These are phyloP conservation scores for Lasiodiplodia hormozganensis DNA, from an alignment of 2,329 filamentous ascomycete genomes.

Conservation along the genomic window DNA sequence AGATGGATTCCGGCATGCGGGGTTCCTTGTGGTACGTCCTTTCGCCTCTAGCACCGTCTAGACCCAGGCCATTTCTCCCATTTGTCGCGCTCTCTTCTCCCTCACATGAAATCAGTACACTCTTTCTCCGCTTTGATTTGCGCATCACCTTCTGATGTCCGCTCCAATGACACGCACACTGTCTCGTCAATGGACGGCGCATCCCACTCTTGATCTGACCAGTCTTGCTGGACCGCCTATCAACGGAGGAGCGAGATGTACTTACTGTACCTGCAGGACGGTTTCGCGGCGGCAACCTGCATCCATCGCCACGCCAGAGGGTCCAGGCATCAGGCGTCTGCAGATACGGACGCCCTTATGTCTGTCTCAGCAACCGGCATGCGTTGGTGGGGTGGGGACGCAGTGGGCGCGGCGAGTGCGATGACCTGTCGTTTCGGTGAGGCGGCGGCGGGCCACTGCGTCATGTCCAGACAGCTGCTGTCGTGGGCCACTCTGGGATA, in stretches of 20 bases:
- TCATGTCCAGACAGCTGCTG: constrained; percentile 12
- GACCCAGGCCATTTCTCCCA: background rate
- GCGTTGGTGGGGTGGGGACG: constrained; percentile 13
- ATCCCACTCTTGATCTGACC: constrained; percentile 4
- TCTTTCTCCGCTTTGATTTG: constrained; percentile 7
- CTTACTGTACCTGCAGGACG: constrained; percentile 8
- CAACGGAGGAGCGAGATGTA: background rate
- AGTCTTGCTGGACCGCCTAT: background rate
- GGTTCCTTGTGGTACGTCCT: background rate
- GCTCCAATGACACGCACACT: constrained; percentile 2
- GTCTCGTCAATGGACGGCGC: background rate
- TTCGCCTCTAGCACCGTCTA: background rate
- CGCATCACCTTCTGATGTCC: background rate
- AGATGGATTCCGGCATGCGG: background rate
- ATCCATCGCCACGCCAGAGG: background rate
- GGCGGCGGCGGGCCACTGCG: constrained; percentile 17
- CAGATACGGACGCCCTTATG: constrained; percentile 21
- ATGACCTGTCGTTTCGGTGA: constrained; percentile 25
- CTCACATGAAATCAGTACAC: constrained; percentile 9
- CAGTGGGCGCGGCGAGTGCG: background rate
- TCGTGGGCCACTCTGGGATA: constrained; percentile 25
- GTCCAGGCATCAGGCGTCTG: constrained; percentile 5
- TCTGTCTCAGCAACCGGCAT: constrained; percentile 15
- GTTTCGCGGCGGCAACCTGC: background rate
- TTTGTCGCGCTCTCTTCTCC: background rate